Conservation (phyloP, 148 eudicot genomes). For the Spergularia bocconei region DNA sequence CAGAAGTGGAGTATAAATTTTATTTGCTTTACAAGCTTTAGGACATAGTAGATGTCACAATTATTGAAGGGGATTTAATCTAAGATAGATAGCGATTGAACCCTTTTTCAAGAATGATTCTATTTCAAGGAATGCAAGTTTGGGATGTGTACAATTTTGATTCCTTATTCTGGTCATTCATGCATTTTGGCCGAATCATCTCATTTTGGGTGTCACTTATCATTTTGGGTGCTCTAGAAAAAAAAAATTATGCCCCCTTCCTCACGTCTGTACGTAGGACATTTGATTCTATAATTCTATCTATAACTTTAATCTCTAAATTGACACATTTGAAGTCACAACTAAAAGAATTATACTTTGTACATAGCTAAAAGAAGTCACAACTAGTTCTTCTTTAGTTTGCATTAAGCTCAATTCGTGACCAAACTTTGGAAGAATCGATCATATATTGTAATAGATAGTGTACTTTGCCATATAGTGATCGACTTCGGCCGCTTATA, state of each 20-base stretch:
- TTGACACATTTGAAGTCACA: too few relatives aligned
- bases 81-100: constrained; percentile 20
- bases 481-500: too few relatives aligned
- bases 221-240: not conserved
- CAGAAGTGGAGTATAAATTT: constrained; percentile 16
- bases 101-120: constrained; percentile 27
- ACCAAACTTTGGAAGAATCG: too few relatives aligned
- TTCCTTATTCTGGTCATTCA: constrained; percentile 17
- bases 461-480: too few relatives aligned
- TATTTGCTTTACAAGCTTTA: not conserved
- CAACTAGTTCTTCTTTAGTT: too few relatives aligned
- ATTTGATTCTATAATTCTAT: too few relatives aligned
- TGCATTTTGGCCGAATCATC: constrained; percentile 5
- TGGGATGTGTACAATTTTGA: constrained; percentile 1
- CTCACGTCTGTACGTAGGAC: too few relatives aligned
- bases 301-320: too few relatives aligned
- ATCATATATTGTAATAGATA: too few relatives aligned
- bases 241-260: not conserved
- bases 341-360: too few relatives aligned
- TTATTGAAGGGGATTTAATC: not conserved
- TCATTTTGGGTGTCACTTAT: not conserved
- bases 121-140: not conserved
- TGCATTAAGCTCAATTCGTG: too few relatives aligned
- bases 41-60: constrained; percentile 5
- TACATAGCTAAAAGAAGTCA: too few relatives aligned